Base-by-base conservation (phyloP, 352 stramenopile genomes). In the Phytophthora syringae region DNA sequence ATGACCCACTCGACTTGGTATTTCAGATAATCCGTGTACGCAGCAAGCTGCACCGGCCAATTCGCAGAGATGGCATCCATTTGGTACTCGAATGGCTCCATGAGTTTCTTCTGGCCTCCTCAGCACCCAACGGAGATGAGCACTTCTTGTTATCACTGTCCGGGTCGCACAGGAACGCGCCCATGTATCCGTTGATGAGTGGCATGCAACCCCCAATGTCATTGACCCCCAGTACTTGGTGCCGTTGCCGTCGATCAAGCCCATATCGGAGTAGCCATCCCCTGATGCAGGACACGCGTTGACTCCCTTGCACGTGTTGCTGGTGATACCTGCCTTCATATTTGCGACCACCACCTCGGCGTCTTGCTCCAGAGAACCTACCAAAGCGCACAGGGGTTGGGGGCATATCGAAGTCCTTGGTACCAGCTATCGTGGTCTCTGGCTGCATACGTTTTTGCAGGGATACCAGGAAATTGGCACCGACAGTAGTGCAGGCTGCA, bases 1-100 rank as follows among this genome's bases (percentile, higher is more conserved):
- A 74, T 87, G 30, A 88, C 79, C 80, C 80, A 88, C 69, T 88
- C 80, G 21, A 89, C 16, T 36, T 85, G 72, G 52, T 88, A 89
- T 32, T 73, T 83, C 24, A 84, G 25, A 40, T 74, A 89, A 30
- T 60, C 74, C 32, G 61, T 79, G 54, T 89, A 89, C 11, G 70
- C 74, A 10, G 42, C 63, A 7, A 83, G 57, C 5, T 70, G 67
- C 1, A 89, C 60, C 0, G 54, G 56, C 67, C 63, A 84, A 40
- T 86, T 88, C 11, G 75, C 68, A 7, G 77, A 88, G 18, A 86
- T 74, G 25, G 80, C 80, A 30, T 89, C 80, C 80, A 89, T 89
- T 51, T 89, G 80, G 52, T 89, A 89, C 44, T 72, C 61, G 44
- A 86, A 86, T 7, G 70, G 36, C 34, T 28, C 42, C 77, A 86